Conservation (phyloP, 2,329 filamentous ascomycete genomes). For the Aspergillus pseudotamarii region DNA sequence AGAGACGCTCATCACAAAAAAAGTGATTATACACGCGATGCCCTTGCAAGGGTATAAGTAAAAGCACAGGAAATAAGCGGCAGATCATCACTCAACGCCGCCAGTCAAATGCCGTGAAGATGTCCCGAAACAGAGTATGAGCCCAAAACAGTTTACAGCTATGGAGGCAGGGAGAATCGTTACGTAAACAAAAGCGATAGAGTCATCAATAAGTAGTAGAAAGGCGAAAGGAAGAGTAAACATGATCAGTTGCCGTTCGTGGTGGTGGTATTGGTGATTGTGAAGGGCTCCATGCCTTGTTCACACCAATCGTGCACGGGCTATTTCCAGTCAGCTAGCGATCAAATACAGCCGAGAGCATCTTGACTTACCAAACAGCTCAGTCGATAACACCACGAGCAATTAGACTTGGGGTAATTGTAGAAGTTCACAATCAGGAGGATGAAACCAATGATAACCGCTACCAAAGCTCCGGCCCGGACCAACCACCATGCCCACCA, state of each 20-base stretch:
- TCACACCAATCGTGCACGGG: slow-evolving; percentile 51
- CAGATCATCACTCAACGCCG: background rate
- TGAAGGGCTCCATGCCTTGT: slow-evolving; percentile 29
- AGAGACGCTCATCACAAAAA: background rate
- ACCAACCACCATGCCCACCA: slow-evolving; percentile 99
- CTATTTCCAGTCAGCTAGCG: slow-evolving; percentile 26
- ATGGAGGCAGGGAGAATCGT: background rate
- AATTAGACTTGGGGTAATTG: slow-evolving; percentile 67
- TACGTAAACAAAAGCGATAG: background rate
- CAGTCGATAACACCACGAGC: slow-evolving; percentile 92
- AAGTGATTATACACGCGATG: background rate
- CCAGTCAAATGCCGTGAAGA: background rate
- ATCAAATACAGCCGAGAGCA: background rate
- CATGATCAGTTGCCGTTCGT: slow-evolving; percentile 2
- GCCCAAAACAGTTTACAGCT: background rate
- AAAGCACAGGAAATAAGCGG: background rate
- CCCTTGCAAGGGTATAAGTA: background rate
- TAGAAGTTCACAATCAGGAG: slow-evolving; percentile 92
- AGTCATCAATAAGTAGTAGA: background rate
- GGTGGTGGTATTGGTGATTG: slow-evolving; percentile 7
- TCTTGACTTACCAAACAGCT: slow-evolving; percentile 78
- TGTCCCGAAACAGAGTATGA: background rate
- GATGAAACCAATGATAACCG: slow-evolving; percentile 83
- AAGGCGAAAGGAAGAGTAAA: background rate
- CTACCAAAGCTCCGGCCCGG: slow-evolving; percentile 73